A percentile compares a stretch with the other conserved stretches of the same genome.
phyloP scores from a whole-genome alignment of 2,329 filamentous ascomycete species.

The Aspergillus oerlinghausenensis region DNA sequence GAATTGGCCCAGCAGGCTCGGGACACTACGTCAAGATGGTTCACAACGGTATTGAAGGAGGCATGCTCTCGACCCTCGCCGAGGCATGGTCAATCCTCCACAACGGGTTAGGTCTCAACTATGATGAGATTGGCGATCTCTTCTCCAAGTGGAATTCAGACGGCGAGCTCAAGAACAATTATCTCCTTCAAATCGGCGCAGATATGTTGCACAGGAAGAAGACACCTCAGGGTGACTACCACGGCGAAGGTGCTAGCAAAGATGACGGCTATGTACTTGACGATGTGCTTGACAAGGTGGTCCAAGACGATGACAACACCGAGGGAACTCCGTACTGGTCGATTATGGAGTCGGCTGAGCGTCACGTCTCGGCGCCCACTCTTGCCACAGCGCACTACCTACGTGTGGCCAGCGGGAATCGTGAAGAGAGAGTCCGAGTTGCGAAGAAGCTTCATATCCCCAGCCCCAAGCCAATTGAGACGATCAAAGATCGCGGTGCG shows the following conservation, averaged over 20 bases:
- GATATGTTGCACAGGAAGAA: conserved; percentile 56
- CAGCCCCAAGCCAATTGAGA: conserved; percentile 31
- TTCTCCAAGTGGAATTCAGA: conserved; percentile 58
- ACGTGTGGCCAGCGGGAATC: conserved; percentile 60
- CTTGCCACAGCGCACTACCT: conserved; percentile 60
- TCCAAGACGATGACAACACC: conserved; percentile 62
- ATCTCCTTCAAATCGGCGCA: conserved; percentile 59
- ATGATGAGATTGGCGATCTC: conserved; percentile 57
- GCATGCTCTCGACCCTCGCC: conserved; percentile 61
- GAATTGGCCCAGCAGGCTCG: conserved; percentile 58
- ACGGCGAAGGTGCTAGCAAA: conserved; percentile 28
- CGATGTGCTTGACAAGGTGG: conserved; percentile 64
- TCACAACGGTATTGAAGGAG: conserved; percentile 70
- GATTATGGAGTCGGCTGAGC: conserved; percentile 55
- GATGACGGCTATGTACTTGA: conserved; percentile 52
- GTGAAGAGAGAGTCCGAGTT: conserved; percentile 50
- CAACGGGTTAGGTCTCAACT: conserved; percentile 52
- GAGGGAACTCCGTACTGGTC: conserved; percentile 67
- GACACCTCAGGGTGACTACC: conserved; percentile 30
- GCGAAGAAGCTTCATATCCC: conserved; percentile 46
- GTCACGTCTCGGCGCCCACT: conserved; percentile 62
- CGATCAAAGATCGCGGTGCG: conserved; percentile 30
- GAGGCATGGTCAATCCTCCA: conserved; percentile 64
- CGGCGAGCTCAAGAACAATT: conserved; percentile 57
- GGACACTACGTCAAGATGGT: conserved; percentile 75